Conservation (phyloP, 2,329 filamentous ascomycete genomes). For the Fusarium graminum region DNA sequence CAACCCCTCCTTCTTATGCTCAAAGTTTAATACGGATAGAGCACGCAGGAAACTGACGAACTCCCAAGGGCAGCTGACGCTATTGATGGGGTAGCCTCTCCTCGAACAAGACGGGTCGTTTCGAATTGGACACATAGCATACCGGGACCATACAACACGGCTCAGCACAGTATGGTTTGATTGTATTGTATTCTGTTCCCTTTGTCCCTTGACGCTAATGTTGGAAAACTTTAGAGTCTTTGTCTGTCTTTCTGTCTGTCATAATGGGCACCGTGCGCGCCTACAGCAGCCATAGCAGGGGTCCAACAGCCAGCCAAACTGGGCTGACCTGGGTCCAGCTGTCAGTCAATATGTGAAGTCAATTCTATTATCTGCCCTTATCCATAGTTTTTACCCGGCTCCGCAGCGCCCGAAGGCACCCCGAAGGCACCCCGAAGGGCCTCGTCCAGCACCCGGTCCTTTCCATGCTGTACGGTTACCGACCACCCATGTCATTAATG, state of each 20-base stretch:
- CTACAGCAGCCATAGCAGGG: constrained; percentile 15
- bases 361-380: constrained; percentile 4
- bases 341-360: constrained; percentile 40
- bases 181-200: neutral
- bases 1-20: constrained; percentile 19
- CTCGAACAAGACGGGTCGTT: neutral
- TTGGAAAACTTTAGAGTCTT: neutral
- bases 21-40: constrained; percentile 4
- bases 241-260: constrained; percentile 5
- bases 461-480: constrained; percentile 5
- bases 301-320: constrained; percentile 20
- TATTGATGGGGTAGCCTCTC: constrained; percentile 21
- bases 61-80: constrained; percentile 28
- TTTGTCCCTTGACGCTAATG: neutral
- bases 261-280: constrained; percentile 29
- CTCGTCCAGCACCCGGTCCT: constrained; percentile 6
- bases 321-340: constrained; percentile 20
- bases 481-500: neutral
- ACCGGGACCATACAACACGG: neutral
- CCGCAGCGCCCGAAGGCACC: constrained; percentile 8
- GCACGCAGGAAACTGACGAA: constrained; percentile 28
- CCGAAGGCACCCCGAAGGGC: neutral
- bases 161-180: neutral
- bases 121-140: neutral
- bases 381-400: constrained; percentile 15